Base-by-base conservation (phyloP, 345 rosid genomes). In the Cardiospermum halicacabum region DNA sequence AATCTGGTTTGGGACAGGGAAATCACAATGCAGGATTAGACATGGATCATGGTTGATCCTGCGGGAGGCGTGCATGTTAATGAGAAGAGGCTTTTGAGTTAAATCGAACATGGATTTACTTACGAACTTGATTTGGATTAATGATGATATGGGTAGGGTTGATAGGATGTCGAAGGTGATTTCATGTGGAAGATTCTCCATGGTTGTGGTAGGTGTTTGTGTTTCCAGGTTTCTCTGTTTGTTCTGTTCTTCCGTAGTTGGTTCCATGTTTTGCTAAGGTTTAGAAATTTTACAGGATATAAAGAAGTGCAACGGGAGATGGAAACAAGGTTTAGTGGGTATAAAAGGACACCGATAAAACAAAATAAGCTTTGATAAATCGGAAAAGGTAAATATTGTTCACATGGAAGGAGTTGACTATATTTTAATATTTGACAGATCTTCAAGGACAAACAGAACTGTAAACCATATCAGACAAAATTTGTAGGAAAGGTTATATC, bases 21-120 rank as follows among this genome's bases (percentile, higher is more conserved):
- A 60, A 56, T 77, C 84, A 62, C 70, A 58, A 68, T 74, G 74
- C 58, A 84, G 75, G 56, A 82, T 61, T 7, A 82, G 75, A 68
- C 73, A 74, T 6, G 83, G 80, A 45, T 76, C 70, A 9, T 42
- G 53, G 39, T 59, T 27, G 3, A 65, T 56, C 18, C 67, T 62
- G 56, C 34, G 42, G 8, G 63, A 47, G 2, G 69, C 51, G 32
- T 53, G 72, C 25, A 13, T 27, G 8, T 42, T 43, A 12, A 58
- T 43, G 34, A 83, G 80, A 12, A 32, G 49, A 2, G 77, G 69
- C 53, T 80, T 78, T 42, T 30, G 64, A 0, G 74, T 69, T 32
- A 82, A 32, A 16, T 69, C 39, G 10, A 73, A 53, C 84, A 78
- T 77, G 59, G 80, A n/a, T 54, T 69, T 39, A 53, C 80, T 77